phyloP scores from a whole-genome alignment of 2,329 filamentous ascomycete species.

The Rosellinia necatrix region DNA sequence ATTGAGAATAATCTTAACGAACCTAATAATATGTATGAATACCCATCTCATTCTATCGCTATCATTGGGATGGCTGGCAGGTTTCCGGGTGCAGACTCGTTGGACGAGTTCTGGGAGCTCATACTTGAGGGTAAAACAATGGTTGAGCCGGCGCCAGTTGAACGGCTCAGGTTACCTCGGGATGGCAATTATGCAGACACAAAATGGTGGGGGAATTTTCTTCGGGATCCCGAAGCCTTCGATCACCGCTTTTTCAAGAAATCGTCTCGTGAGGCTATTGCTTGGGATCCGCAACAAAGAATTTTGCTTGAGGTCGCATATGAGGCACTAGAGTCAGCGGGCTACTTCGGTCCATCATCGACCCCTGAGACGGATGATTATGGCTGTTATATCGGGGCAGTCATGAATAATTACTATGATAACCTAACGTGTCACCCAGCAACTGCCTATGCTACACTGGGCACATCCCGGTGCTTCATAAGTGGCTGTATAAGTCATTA shows the following conservation, averaged over 20 bases:
- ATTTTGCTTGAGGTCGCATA: constrained; percentile 43
- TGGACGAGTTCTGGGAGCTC: constrained; percentile 43
- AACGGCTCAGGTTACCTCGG: constrained; percentile 1
- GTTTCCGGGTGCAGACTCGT: constrained; percentile 39
- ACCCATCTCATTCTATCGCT: constrained; percentile 38
- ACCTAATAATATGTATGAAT: constrained; percentile 2
- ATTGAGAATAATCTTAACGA: background rate
- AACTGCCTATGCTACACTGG: constrained; percentile 26
- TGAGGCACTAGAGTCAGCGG: constrained; percentile 39
- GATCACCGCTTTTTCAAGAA: constrained; percentile 38
- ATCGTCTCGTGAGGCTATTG: constrained; percentile 37
- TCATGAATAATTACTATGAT: constrained; percentile 29
- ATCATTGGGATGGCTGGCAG: constrained; percentile 43
- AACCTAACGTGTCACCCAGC: constrained; percentile 25
- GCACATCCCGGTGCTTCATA: constrained; percentile 37
- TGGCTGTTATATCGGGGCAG: constrained; percentile 32
- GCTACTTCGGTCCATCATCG: constrained; percentile 35
- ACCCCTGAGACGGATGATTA: constrained; percentile 35
- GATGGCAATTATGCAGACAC: background rate
- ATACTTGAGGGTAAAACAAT: constrained; percentile 17
- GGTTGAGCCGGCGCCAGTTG: constrained; percentile 1
- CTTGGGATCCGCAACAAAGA: constrained; percentile 43
- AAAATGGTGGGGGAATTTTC: constrained; percentile 35
- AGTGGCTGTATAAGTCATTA: constrained; percentile 41
- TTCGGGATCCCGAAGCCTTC: constrained; percentile 31